A percentile compares a stretch with the other conserved stretches of the same genome.
These are phyloP conservation scores for Alternaria metachromatica DNA, from an alignment of 2,329 filamentous ascomycete species.

Conservation along the genomic window DNA sequence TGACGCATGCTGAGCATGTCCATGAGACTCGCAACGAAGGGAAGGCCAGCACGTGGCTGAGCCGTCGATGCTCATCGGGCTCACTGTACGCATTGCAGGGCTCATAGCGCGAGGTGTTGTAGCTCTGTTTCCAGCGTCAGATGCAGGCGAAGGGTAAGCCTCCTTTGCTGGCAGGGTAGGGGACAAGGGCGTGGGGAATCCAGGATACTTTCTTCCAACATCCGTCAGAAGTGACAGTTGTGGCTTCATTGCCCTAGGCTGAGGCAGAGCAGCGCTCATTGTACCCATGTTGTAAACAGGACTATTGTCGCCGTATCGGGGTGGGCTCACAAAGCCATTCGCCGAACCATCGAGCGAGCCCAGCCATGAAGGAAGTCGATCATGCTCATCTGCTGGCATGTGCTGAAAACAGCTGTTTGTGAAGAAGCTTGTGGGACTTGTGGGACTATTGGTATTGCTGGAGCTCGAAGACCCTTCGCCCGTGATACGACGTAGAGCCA, in stretches of 20 bases:
- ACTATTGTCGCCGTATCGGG: constrained; percentile 4
- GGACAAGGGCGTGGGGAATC: constrained; percentile 41
- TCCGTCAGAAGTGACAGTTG: constrained; percentile 35
- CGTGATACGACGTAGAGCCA: constrained; percentile 40
- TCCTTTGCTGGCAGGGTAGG: constrained; percentile 38
- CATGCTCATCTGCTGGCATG: neutral
- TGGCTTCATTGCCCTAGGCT: constrained; percentile 9
- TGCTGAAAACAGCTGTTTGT: constrained; percentile 19
- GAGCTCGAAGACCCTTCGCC: constrained; percentile 29
- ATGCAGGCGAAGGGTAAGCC: constrained; percentile 37
- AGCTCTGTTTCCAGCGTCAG: constrained; percentile 18
- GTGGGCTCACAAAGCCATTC: neutral
- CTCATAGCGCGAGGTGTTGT: constrained; percentile 17
- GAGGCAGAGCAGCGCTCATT: constrained; percentile 9
- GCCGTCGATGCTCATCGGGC: constrained; percentile 37
- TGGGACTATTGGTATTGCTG: constrained; percentile 21
- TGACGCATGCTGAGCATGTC: constrained; percentile 18
- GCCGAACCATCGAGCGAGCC: constrained; percentile 22
- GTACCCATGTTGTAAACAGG: constrained; percentile 29
- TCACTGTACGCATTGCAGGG: constrained; percentile 16
- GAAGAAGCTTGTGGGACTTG: constrained; percentile 22
- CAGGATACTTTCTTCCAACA: constrained; percentile 38
- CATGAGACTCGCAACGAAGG: constrained; percentile 18
- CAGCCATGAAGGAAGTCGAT: constrained; percentile 14
- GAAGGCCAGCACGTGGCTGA: constrained; percentile 32